Evolutionary conservation across 2,329 filamentous ascomycete species (phyloP).

Genomic region (Botrytis byssoidea): DNA sequence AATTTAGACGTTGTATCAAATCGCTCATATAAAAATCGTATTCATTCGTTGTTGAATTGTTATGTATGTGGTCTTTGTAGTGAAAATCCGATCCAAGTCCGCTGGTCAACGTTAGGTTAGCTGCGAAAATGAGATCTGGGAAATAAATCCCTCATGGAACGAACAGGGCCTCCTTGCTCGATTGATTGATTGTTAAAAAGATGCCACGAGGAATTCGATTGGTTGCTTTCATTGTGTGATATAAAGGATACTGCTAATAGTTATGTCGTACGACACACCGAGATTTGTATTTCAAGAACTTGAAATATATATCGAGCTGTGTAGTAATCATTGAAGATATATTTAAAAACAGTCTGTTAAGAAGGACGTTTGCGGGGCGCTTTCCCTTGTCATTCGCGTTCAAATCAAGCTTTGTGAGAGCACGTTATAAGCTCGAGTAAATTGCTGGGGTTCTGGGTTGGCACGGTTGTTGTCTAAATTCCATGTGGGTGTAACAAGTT

Average conservation of each 20-base stretch:
- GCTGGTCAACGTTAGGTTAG: not conserved
- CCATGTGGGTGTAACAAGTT: not conserved
- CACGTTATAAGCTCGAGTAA: not conserved
- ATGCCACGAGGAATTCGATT: not conserved
- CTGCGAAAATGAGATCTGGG: constrained; percentile 1
- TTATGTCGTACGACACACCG: not conserved
- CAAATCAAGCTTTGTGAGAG: constrained; percentile 5
- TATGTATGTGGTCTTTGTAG: not conserved
- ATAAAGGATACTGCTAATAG: not conserved
- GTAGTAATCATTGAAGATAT: not conserved
- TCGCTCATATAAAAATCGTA: constrained; percentile 15
- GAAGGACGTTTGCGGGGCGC: not conserved
- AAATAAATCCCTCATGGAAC: constrained; percentile 15
- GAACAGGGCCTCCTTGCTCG: not conserved
- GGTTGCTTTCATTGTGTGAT: not conserved
- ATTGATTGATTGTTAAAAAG: not conserved
- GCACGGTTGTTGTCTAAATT: not conserved
- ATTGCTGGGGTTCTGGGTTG: constrained; percentile 4
- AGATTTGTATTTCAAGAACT: not conserved
- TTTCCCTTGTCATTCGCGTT: not conserved
- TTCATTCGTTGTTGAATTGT: not conserved
- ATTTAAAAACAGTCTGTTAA: not conserved
- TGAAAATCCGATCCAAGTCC: not conserved
- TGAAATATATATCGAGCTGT: not conserved
- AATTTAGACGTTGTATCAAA: constrained; percentile 3